Conservation (phyloP, 257 asterid species). For the Plantago ovata region DNA sequence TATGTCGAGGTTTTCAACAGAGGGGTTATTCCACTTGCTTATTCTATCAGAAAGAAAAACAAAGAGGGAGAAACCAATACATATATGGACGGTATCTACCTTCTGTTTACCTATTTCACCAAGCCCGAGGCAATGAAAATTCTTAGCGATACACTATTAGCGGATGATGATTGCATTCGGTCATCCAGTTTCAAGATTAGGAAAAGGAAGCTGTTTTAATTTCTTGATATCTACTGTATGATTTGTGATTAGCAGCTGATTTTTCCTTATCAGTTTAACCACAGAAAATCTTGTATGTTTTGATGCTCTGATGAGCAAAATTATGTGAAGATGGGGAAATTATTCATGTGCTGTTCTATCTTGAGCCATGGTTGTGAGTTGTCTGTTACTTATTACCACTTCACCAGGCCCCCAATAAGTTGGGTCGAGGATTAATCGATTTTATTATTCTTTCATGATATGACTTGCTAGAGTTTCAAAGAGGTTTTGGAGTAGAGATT, state of each 20-base stretch:
- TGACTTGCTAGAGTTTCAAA: too few relatives aligned
- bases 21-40: constrained; percentile 93
- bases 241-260: neutral
- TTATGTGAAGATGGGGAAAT: neutral
- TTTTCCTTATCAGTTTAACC: neutral
- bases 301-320: constrained; percentile 9
- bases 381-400: too few relatives aligned
- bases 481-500: too few relatives aligned
- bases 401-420: too few relatives aligned
- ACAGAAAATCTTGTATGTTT: constrained; percentile 11
- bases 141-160: constrained; percentile 45
- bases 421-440: too few relatives aligned
- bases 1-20: constrained; percentile 93
- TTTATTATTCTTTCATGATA: too few relatives aligned
- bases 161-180: constrained; percentile 76
- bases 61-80: constrained; percentile 90
- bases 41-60: constrained; percentile 73
- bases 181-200: constrained; percentile 76
- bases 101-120: constrained; percentile 87
- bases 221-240: neutral
- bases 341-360: constrained; percentile 2
- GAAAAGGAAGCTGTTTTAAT: constrained; percentile 59
- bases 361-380: constrained; percentile 1
- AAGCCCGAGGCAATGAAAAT: constrained; percentile 62
- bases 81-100: constrained; percentile 90